phyloP scores from a whole-genome alignment of 345 rosid genomes.

The Punica granatum region DNA sequence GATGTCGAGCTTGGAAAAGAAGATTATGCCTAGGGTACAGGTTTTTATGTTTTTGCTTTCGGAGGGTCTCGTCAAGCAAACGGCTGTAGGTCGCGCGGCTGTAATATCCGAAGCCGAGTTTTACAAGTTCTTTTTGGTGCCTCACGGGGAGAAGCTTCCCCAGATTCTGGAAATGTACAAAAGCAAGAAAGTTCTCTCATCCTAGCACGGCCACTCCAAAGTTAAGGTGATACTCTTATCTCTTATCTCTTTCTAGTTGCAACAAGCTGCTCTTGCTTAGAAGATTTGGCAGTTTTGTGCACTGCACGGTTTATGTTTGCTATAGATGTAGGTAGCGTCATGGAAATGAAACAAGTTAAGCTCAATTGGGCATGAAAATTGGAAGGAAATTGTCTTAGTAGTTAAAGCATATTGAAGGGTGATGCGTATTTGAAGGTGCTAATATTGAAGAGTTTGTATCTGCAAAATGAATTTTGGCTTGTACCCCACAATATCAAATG shows the following conservation, averaged over 20 bases:
- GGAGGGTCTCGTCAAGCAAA: constrained; percentile 5
- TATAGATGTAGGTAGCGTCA: neutral
- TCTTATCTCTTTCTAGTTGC: neutral
- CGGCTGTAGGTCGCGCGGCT: neutral
- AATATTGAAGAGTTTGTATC: too few relatives aligned
- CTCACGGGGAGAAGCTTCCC: constrained; percentile 4
- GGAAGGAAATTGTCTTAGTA: neutral
- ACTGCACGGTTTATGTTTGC: neutral
- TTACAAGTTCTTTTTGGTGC: neutral
- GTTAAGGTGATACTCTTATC: neutral
- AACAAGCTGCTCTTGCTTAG: too few relatives aligned
- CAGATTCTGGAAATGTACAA: constrained; percentile 8
- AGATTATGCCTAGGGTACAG: constrained; percentile 13
- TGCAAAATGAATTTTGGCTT: too few relatives aligned
- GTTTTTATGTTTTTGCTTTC: constrained; percentile 4
- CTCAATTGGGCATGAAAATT: neutral
- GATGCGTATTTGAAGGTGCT: neutral
- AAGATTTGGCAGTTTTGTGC: neutral
- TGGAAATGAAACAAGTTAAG: too few relatives aligned
- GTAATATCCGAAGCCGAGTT: constrained; percentile 5
- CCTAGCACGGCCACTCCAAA: neutral
- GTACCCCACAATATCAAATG: too few relatives aligned
- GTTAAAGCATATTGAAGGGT: too few relatives aligned
- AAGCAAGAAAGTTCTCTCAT: neutral
- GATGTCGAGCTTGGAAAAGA: constrained; percentile 12